phyloP scores from a whole-genome alignment of 805 yeast species.

The Teunomyces gatunensis region DNA sequence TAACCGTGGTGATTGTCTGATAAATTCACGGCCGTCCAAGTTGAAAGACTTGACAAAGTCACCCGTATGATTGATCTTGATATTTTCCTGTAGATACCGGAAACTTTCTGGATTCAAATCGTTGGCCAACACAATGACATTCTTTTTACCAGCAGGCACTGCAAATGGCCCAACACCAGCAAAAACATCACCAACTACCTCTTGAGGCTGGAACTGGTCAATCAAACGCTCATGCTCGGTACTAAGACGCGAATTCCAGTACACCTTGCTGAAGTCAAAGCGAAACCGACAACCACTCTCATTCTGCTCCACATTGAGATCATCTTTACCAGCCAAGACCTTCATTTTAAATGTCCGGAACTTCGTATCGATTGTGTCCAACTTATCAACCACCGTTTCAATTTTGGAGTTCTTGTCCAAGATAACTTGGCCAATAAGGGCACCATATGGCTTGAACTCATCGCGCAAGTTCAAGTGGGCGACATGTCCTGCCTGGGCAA shows the following conservation, averaged over 20 bases:
- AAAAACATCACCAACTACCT: conserved; percentile 89
- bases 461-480: conserved; percentile 88
- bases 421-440: conserved; percentile 83
- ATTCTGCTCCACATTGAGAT: conserved; percentile 76
- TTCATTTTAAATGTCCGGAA: conserved; percentile 94
- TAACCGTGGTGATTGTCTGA: conserved; percentile 54
- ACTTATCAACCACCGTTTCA: conserved; percentile 87
- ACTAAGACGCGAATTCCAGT: conserved; percentile 94
- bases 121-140: conserved; percentile 80
- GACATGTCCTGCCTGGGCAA: conserved; percentile 90
- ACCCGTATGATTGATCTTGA: conserved; percentile 58
- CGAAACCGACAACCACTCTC: conserved; percentile 84
- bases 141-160: conserved; percentile 88
- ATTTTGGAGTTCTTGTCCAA: conserved; percentile 82
- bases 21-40: conserved; percentile 81
- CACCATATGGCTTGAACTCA: conserved; percentile 79
- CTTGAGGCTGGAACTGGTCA: conserved; percentile 54
- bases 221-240: conserved; percentile 90
- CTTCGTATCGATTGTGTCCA: conserved; percentile 80
- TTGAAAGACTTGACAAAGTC: conserved; percentile 62
- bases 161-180: conserved; percentile 99
- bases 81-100: conserved; percentile 65
- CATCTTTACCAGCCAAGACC: conserved; percentile 80
- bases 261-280: conserved; percentile 90
- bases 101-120: conserved; percentile 89